Conservation (phyloP, 805 yeast genomes). For the Candida broadrunensis region DNA sequence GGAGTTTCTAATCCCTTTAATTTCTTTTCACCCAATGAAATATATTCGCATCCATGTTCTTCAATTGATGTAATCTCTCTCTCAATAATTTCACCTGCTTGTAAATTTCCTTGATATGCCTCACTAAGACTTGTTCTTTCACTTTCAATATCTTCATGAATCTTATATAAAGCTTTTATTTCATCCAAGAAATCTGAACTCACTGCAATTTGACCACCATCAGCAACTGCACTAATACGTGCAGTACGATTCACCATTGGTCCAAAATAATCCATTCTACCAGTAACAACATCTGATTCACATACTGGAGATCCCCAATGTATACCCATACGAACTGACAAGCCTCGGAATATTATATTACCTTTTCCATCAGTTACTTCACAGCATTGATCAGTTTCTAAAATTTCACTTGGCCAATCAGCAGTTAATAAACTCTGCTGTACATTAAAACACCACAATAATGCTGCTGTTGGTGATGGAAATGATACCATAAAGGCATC, state of each 20-base stretch:
- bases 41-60: slow-evolving; percentile 65
- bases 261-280: slow-evolving; percentile 98
- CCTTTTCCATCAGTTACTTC: slow-evolving; percentile 66
- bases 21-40: slow-evolving; percentile 79
- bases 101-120: slow-evolving; percentile 43
- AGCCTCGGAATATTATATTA: slow-evolving; percentile 71
- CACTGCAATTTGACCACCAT: slow-evolving; percentile 95
- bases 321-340: slow-evolving; percentile 96
- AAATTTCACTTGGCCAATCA: slow-evolving; percentile 94
- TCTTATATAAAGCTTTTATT: slow-evolving; percentile 52
- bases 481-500: slow-evolving; percentile 98
- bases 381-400: slow-evolving; percentile 80
- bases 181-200: slow-evolving; percentile 80
- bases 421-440: slow-evolving; percentile 78
- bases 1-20: slow-evolving; percentile 94
- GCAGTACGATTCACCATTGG: slow-evolving; percentile 98
- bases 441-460: slow-evolving; percentile 92
- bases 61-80: slow-evolving; percentile 63
- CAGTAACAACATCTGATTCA: slow-evolving; percentile 90
- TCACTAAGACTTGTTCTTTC: slow-evolving; percentile 26
- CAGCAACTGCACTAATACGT: slow-evolving; percentile 90
- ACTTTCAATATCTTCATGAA: slow-evolving; percentile 39
- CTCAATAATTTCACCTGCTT: slow-evolving; percentile 58
- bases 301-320: slow-evolving; percentile 99
- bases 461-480: slow-evolving; percentile 86